Conservation (phyloP, 2,329 filamentous ascomycete genomes). For the Trichoderma citrinoviride region DNA sequence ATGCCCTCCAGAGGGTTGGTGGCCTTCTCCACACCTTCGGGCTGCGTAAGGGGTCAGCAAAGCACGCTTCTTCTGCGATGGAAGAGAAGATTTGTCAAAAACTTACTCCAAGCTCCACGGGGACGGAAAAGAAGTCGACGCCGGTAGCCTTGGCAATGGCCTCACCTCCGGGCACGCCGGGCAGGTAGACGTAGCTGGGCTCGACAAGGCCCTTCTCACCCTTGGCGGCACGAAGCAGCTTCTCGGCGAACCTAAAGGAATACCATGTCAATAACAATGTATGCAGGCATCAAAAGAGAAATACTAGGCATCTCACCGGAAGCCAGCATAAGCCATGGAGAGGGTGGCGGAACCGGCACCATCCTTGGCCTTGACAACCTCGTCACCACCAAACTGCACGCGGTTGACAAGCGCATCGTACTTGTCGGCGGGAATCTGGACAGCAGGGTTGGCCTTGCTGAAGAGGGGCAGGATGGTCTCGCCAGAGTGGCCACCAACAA, state of each 20-base stretch:
- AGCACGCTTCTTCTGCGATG: constrained; percentile 6
- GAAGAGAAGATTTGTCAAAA: not conserved
- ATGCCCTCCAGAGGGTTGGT: constrained; percentile 73
- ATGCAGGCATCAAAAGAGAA: not conserved
- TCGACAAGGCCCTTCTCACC: constrained; percentile 92
- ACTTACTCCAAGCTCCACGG: constrained; percentile 91
- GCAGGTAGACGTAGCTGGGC: constrained; percentile 93
- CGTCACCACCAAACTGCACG: constrained; percentile 97
- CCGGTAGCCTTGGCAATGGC: constrained; percentile 81
- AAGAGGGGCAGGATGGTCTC: constrained; percentile 98
- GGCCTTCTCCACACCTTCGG: constrained; percentile 81
- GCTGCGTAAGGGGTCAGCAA: constrained; percentile 49
- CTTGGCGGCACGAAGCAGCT: constrained; percentile 81
- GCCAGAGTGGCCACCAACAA: constrained; percentile 95
- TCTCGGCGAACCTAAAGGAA: constrained; percentile 80
- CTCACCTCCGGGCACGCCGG: constrained; percentile 83
- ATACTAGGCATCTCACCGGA: constrained; percentile 58
- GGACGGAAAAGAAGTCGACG: constrained; percentile 92
- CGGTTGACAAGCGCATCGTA: constrained; percentile 88
- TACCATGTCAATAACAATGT: not conserved
- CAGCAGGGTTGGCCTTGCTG: constrained; percentile 79
- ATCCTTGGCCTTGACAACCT: constrained; percentile 94
- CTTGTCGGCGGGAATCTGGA: constrained; percentile 83
- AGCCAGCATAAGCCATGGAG: constrained; percentile 95
- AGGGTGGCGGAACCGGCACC: constrained; percentile 86